These are phyloP conservation scores for Microthyrium microscopicum DNA, from an alignment of 2,329 filamentous ascomycete species.

Conservation along the genomic window DNA sequence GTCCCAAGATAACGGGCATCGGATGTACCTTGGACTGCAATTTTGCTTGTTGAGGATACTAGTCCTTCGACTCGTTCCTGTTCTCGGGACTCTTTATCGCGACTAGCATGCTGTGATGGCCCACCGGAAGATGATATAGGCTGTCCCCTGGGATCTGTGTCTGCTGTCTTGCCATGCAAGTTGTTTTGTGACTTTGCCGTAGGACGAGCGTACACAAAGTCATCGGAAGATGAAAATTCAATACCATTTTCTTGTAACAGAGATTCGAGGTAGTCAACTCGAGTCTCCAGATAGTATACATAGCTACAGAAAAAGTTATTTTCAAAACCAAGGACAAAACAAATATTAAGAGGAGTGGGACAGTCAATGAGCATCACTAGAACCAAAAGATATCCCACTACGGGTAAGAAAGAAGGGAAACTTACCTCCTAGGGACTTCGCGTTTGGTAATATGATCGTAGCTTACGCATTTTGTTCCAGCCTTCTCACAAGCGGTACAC, in stretches of 20 bases:
- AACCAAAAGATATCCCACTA: too few species aligned
- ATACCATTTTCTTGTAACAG: conserved; percentile 55
- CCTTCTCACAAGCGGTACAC: conserved; percentile 85
- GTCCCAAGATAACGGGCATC: conserved; percentile 72
- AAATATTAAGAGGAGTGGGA: not conserved
- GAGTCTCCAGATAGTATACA: conserved; percentile 83
- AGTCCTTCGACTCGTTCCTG: conserved; percentile 47
- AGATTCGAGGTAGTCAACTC: conserved; percentile 68
- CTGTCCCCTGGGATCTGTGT: not conserved
- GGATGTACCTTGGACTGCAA: conserved; percentile 60
- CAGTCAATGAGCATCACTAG: not conserved
- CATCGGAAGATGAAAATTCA: conserved; percentile 50
- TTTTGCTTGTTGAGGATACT: conserved; percentile 55
- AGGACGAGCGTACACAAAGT: conserved; percentile 28
- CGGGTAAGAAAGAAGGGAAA: conserved; percentile 7
- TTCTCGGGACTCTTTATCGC: conserved; percentile 36
- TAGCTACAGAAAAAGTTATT: conserved; percentile 38
- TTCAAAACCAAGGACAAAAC: not conserved
- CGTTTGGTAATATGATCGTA: conserved; percentile 95
- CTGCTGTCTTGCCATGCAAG: too few species aligned
- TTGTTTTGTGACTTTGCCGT: not conserved
- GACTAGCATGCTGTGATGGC: conserved; percentile 11
- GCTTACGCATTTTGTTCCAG: conserved; percentile 77
- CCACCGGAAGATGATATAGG: conserved; percentile 5
- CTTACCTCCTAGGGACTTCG: conserved; percentile 66